These are phyloP conservation scores for Solanum paucissectum DNA, from an alignment of 257 asterid genomes.

Conservation along the genomic window DNA sequence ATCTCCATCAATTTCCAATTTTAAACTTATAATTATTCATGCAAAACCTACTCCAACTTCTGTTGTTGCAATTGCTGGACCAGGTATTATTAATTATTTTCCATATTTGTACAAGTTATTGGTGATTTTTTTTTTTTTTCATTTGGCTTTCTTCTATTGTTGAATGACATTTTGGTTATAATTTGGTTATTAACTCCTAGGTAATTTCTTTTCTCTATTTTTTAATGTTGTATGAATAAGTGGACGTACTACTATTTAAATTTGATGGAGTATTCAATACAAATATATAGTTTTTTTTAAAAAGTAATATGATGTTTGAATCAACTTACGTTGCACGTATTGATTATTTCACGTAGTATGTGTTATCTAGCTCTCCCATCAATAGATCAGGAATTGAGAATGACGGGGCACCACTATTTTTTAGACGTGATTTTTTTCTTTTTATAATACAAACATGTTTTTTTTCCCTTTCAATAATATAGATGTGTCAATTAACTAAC, in stretches of 20 bases:
- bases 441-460: neutral
- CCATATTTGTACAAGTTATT: neutral
- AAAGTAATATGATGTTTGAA: neutral
- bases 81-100: slow-evolving; percentile 11
- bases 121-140: neutral
- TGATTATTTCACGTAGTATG: neutral
- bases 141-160: neutral
- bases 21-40: slow-evolving; percentile 23
- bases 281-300: neutral
- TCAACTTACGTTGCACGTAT: neutral
- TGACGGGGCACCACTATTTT: neutral
- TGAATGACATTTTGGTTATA: neutral
- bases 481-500: neutral
- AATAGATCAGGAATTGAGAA: neutral
- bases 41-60: slow-evolving; percentile 16
- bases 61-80: slow-evolving; percentile 19
- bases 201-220: neutral
- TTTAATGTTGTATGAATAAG: neutral
- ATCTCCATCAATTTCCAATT: neutral
- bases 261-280: neutral
- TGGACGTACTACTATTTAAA: neutral
- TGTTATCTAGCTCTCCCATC: neutral
- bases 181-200: neutral
- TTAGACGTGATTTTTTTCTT: too few species aligned
- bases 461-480: neutral